These are phyloP conservation scores for Pyrus communis DNA, from an alignment of 306 rosid genomes.

Conservation along the genomic window DNA sequence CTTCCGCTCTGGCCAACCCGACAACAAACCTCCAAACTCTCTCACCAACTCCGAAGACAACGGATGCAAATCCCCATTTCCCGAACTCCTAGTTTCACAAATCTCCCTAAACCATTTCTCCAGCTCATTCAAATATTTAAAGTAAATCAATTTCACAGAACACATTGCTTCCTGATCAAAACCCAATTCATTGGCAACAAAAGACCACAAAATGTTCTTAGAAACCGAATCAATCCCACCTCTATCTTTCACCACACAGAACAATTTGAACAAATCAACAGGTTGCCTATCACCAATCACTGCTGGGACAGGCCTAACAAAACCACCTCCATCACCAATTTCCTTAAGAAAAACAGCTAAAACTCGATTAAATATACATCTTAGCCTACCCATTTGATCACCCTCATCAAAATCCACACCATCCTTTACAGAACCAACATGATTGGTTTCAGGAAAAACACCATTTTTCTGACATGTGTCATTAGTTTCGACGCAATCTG, in stretches of 20 bases:
- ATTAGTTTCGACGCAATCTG: conserved; percentile 37
- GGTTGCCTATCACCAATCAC: conserved; percentile 44
- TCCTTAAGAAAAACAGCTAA: conserved; percentile 44
- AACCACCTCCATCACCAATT: conserved; percentile 35
- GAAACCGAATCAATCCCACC: conserved; percentile 67
- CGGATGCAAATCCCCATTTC: conserved; percentile 25
- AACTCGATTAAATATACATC: conserved; percentile 43
- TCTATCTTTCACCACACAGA: conserved; percentile 46
- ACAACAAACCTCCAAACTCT: conserved; percentile 39
- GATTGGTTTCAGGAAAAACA: background rate
- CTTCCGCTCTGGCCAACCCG: conserved; percentile 14
- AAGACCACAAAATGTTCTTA: conserved; percentile 48
- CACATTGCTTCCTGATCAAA: conserved; percentile 32
- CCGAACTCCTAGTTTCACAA: conserved; percentile 26
- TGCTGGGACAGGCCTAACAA: conserved; percentile 50
- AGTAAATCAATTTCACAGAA: conserved; percentile 50
- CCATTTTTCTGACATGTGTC: conserved; percentile 26
- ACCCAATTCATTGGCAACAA: conserved; percentile 46
- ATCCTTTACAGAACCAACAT: conserved; percentile 10
- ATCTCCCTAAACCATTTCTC: conserved; percentile 52
- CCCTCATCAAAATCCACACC: conserved; percentile 7
- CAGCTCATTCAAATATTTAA: conserved; percentile 55
- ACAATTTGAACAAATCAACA: conserved; percentile 60
- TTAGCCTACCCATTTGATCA: conserved; percentile 22
- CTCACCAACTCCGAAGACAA: conserved; percentile 43